Evolutionary conservation across 2,329 filamentous ascomycete species (phyloP).

Genomic region (Mycosphaerella sp.): DNA sequence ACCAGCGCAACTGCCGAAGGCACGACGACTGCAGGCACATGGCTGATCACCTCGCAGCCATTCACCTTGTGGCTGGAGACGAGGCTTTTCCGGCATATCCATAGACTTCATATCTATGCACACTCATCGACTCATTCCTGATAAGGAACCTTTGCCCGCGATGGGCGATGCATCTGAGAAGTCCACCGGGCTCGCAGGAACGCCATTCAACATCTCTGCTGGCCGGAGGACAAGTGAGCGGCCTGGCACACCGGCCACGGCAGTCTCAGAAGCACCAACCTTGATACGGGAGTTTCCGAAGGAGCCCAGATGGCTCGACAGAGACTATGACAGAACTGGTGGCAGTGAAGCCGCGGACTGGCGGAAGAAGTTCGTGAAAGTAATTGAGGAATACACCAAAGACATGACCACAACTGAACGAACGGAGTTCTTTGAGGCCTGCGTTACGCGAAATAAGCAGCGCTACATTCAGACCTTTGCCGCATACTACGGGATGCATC

Average conservation of each 20-base stretch:
- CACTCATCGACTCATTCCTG: no score
- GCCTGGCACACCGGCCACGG: conserved; percentile 1
- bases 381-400: conserved; percentile 4
- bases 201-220: no score
- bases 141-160: no score
- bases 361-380: conserved; percentile 6
- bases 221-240: not conserved
- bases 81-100: not conserved
- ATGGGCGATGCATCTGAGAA: not conserved
- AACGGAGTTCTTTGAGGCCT: conserved; percentile 8
- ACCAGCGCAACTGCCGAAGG: not conserved
- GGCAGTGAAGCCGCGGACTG: conserved; percentile 3
- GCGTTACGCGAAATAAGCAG: conserved; percentile 1
- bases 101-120: not conserved
- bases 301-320: conserved; percentile 2
- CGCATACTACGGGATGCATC: conserved; percentile 6
- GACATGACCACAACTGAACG: conserved; percentile 7
- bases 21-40: not conserved
- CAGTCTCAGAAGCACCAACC: conserved; percentile 4
- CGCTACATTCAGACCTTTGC: conserved; percentile 5
- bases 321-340: conserved; percentile 4
- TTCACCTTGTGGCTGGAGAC: conserved; percentile 1
- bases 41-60: not conserved
- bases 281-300: conserved; percentile 1
- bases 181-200: not conserved